A percentile compares a stretch with the other conserved stretches of the same genome.
phyloP scores from a whole-genome alignment of 345 rosid species.

The Pistacia atlantica region DNA sequence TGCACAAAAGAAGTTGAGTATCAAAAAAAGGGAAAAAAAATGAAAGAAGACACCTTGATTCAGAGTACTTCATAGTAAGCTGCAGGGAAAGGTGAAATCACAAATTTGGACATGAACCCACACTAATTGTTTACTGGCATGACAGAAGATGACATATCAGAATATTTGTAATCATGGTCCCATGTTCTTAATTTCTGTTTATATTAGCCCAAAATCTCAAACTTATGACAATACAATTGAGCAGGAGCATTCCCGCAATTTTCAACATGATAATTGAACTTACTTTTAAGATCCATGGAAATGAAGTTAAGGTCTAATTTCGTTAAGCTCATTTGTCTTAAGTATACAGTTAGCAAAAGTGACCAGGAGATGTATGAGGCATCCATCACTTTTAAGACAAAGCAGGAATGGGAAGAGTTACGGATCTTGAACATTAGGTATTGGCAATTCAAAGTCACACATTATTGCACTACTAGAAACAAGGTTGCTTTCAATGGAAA shows the following conservation, averaged over 20 bases:
- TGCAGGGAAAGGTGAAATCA: conserved; percentile 10
- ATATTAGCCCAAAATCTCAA: neutral
- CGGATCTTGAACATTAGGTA: neutral
- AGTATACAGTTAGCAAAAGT: neutral
- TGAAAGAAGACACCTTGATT: neutral
- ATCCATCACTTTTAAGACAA: neutral
- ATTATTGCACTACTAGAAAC: neutral
- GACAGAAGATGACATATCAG: neutral
- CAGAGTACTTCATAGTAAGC: neutral
- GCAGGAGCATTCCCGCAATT: neutral
- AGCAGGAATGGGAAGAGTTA: neutral
- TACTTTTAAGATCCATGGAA: neutral
- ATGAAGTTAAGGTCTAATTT: neutral
- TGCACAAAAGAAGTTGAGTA: conserved; percentile 11
- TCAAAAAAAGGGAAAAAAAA: neutral
- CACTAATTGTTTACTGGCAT: neutral
- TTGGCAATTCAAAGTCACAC: neutral
- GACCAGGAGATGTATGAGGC: neutral
- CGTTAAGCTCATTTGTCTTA: neutral
- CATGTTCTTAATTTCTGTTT: neutral
- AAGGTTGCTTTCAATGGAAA: conserved; percentile 5
- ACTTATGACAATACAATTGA: neutral
- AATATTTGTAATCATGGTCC: neutral
- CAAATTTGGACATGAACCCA: neutral
- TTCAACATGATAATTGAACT: neutral